Evolutionary conservation across 257 asterid genomes (phyloP).

Genomic region (Solanum chiquidenum): DNA sequence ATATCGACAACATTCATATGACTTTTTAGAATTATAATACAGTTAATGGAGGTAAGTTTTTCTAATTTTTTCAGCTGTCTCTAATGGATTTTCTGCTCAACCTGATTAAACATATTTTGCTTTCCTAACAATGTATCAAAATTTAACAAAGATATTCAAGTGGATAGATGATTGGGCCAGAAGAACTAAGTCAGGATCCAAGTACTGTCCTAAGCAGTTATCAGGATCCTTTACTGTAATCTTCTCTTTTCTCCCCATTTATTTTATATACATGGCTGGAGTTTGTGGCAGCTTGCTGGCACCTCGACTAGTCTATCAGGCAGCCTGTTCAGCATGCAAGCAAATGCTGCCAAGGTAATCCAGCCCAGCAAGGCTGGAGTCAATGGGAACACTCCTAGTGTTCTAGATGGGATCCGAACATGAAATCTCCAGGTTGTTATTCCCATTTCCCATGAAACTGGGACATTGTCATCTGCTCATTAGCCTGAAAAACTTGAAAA

Average conservation of each 20-base stretch:
- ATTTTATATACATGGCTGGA: not conserved
- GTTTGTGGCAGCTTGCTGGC: not conserved
- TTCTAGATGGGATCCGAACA: not conserved
- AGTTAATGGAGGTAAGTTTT: not conserved
- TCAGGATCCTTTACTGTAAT: not conserved
- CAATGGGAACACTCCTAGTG: not conserved
- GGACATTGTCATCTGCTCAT: not conserved
- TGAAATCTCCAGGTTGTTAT: not conserved
- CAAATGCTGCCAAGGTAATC: not conserved
- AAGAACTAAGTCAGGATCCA: not conserved
- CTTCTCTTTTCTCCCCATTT: not conserved
- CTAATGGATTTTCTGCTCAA: not conserved
- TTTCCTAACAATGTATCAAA: not conserved
- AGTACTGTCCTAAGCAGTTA: not conserved
- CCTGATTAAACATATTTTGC: not conserved
- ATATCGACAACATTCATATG: not conserved
- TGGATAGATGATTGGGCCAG: not conserved
- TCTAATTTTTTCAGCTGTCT: not conserved
- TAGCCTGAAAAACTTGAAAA: not conserved
- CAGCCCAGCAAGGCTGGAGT: not conserved
- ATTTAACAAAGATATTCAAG: not conserved
- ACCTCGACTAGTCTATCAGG: not conserved
- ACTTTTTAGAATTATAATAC: not conserved
- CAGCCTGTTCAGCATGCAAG: not conserved
- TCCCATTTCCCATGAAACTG: not conserved